Percentiles rank a stretch among this genome's conserved stretches.
These are phyloP conservation scores for Xylariaceae sp. DNA, from an alignment of 2,329 filamentous ascomycete species.

Conservation along the genomic window DNA sequence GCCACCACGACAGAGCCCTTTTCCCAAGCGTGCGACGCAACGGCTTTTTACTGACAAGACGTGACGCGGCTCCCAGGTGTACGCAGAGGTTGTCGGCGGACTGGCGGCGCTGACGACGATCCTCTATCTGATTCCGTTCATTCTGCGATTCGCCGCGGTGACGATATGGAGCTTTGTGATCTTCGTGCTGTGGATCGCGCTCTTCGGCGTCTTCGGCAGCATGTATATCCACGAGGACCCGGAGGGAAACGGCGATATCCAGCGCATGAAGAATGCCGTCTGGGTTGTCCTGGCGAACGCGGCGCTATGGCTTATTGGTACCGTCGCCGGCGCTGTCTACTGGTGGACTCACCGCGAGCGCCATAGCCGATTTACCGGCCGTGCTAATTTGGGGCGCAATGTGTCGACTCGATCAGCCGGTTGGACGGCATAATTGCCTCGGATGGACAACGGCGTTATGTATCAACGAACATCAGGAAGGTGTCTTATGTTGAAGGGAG, in stretches of 20 bases:
- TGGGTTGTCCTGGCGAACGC: constrained; percentile 80
- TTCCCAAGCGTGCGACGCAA: constrained; percentile 7
- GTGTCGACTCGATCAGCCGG: constrained; percentile 26
- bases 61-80: constrained; percentile 51
- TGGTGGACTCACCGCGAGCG: constrained; percentile 61
- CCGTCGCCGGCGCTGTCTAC: constrained; percentile 56
- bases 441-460: background rate
- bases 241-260: constrained; percentile 64
- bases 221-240: constrained; percentile 74
- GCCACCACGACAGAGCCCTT: constrained; percentile 12
- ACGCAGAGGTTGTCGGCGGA: constrained; percentile 70
- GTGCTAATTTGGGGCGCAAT: constrained; percentile 50
- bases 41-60: background rate
- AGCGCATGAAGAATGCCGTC: constrained; percentile 82
- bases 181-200: constrained; percentile 76
- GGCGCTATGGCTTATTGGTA: constrained; percentile 73
- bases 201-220: constrained; percentile 83
- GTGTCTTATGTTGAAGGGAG: background rate
- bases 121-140: constrained; percentile 66
- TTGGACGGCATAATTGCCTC: constrained; percentile 19
- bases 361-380: constrained; percentile 60
- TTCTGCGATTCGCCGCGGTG: constrained; percentile 55
- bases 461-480: background rate
- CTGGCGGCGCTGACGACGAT: constrained; percentile 67
- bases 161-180: constrained; percentile 73